phyloP scores from a whole-genome alignment of 805 yeast genomes.

The Yamadazyma akitaensis region DNA sequence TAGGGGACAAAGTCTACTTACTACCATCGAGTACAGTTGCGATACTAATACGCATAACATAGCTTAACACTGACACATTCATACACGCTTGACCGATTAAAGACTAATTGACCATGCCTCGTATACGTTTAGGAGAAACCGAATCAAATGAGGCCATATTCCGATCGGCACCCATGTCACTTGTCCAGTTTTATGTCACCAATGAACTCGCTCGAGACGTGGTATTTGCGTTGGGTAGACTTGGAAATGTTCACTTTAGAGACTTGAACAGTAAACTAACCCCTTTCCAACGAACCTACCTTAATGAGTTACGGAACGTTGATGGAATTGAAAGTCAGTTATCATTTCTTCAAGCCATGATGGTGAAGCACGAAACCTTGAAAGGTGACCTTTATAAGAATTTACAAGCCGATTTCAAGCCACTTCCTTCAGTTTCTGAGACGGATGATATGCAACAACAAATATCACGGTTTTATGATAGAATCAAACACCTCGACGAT shows the following conservation, averaged over 20 bases:
- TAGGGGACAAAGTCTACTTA: background rate
- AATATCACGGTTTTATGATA: conserved; percentile 23
- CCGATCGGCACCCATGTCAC: conserved; percentile 47
- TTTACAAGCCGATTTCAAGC: conserved; percentile 54
- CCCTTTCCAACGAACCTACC: conserved; percentile 45
- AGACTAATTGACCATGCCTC: background rate
- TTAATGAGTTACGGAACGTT: conserved; percentile 36
- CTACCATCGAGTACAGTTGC: no score
- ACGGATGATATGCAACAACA: conserved; percentile 30
- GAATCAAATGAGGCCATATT: conserved; percentile 34
- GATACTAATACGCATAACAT: background rate
- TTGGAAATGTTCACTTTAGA: conserved; percentile 42
- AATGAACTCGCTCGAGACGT: conserved; percentile 44
- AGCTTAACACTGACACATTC: background rate
- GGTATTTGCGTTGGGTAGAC: conserved; percentile 34
- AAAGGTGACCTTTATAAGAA: conserved; percentile 24
- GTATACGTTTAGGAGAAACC: background rate
- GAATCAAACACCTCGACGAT: conserved; percentile 36
- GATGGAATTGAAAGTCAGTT: conserved; percentile 34
- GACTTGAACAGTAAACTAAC: conserved; percentile 48
- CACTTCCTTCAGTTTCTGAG: conserved; percentile 36
- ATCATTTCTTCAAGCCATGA: conserved; percentile 21
- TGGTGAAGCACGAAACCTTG: conserved; percentile 29
- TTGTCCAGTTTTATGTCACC: conserved; percentile 48
- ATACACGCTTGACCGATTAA: background rate